Evolutionary conservation across 2,329 filamentous ascomycete genomes (phyloP), one percentile per base, ranked within the genome.

Genomic region (Colletotrichum nymphaeae): DNA sequence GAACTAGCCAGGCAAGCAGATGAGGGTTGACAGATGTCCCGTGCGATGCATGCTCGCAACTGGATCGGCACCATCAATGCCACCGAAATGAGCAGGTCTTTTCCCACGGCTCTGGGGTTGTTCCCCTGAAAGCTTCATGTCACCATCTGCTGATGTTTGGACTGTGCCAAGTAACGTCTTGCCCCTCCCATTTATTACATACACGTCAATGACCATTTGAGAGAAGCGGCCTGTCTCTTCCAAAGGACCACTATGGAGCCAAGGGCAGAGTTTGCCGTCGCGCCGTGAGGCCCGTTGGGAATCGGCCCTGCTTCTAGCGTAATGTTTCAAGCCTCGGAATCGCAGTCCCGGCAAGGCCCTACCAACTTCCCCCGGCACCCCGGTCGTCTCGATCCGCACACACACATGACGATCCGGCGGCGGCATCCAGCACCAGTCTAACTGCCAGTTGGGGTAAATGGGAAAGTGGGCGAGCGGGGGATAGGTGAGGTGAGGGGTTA

Each of bases 381-480:
- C 37, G 9, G 16, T 37, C 22, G 14, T 62, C 59, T 37, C 59
- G 32, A 46, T 46, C 37, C 37, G 28, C 14, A 49, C 22, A 46
- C 5, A 19, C 16, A 16, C 59, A 26, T 49, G 42, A 49, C 19
- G 42, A n/a, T 22, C 42, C 42, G 42, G 42, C 42, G 42, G 42
- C 42, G 42, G 42, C 19, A 49, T 22, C 59, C 37, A 46, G 14
- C 5, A 12, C 14, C 9, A 16, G 37, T 26, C 16, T 24, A 62
- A n/a, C 59, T 62, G 24, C 37, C 35, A 42, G 19, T 62, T 42
- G 59, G 59, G 37, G 37, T 62, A 62, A 49, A 49, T 62, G 59
- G 59, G 19, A 49, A 63, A 49, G 59, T 49, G 42, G 37, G 19
- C 24, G n/a, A 11, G 26, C 37, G 26, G 42, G 59, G 37, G 59